Evolutionary conservation across 2,329 filamentous ascomycete genomes (phyloP), one percentile per base, ranked within the genome.

Genomic region (Calonectria fujianensis): DNA sequence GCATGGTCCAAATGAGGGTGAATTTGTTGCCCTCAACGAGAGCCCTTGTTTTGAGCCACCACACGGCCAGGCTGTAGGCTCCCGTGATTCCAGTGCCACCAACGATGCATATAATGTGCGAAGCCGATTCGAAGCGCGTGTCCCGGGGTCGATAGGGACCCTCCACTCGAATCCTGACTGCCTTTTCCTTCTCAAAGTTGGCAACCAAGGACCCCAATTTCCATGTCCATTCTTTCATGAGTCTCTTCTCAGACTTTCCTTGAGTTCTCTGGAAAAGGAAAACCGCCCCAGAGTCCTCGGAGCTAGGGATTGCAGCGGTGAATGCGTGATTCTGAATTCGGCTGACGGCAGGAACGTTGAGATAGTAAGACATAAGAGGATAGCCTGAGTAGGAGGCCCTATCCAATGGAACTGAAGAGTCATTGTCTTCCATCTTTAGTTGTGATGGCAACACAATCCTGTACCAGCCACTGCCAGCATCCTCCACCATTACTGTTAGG

Each of bases 301-400:
- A 72, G 20, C 31, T n/a, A 0, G 72, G 52, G 3, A 72, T 45
- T 1, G 72, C 72, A 4, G 72, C 72, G 14, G 72, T 72, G 37
- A 74, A 74, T 16, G 72, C 69, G 24, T 74, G 69, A 35, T 72
- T 74, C 32, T 74, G 72, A n/a, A 68, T 24, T 50, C 59, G 66
- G 63, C 72, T 74, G 69, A 74, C 16, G 2, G 69, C 20, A 3
- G 69, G 63, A 27, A 74, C 24, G 29, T 72, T 74, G 41, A 74
- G 32, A 18, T 74, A 74, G 32, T 74, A 74, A 18, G n/a, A 63
- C 27, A 35, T 63, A 3, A 74, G 72, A 6, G 72, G 72, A 48
- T 4, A 61, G n/a, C 67, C 31, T 1, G 35, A 61, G 16, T n/a
- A 35, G 20, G 37, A 9, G 39, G 27, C 13, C 29, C 11, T 14